These are phyloP conservation scores for Leucocoprinus sp. DNA, from an alignment of 768 basidiomycete genomes.

Conservation along the genomic window DNA sequence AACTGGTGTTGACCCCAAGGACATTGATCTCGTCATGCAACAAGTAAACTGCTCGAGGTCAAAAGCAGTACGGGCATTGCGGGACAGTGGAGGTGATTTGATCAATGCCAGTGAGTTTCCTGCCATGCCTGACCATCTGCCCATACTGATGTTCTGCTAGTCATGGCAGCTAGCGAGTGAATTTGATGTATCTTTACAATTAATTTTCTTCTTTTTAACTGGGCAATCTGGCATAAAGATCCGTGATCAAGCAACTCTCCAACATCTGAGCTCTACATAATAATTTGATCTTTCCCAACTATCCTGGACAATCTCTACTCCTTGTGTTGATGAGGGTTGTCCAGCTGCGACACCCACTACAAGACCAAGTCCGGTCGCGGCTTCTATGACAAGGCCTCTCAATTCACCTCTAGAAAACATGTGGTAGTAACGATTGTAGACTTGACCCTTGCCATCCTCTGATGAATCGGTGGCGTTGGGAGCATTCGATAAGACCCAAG, in stretches of 20 bases:
- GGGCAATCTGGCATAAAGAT: background rate
- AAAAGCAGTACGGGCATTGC: slow-evolving; percentile 85
- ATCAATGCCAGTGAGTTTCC: slow-evolving; percentile 87
- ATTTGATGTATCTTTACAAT: slow-evolving; percentile 23
- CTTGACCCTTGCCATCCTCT: slow-evolving; percentile 12
- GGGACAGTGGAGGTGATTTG: slow-evolving; percentile 87
- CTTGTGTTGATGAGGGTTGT: slow-evolving; percentile 22
- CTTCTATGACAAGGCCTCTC: slow-evolving; percentile 45
- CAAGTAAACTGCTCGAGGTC: slow-evolving; percentile 86
- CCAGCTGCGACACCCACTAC: slow-evolving; percentile 32
- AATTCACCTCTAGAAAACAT: slow-evolving; percentile 88
- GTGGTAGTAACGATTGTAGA: slow-evolving; percentile 89
- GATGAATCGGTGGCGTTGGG: slow-evolving; percentile 6
- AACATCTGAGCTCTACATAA: slow-evolving; percentile 68
- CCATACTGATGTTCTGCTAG: slow-evolving; percentile 27
- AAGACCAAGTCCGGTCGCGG: slow-evolving; percentile 52
- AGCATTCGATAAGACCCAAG: slow-evolving; percentile 60
- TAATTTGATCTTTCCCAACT: slow-evolving; percentile 89
- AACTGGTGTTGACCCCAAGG: slow-evolving; percentile 85
- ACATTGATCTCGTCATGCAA: slow-evolving; percentile 88
- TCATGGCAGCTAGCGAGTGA: slow-evolving; percentile 92
- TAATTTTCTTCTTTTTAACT: slow-evolving; percentile 22
- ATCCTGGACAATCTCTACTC: slow-evolving; percentile 62
- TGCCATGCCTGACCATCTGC: background rate
- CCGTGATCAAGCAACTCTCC: slow-evolving; percentile 31